Base-by-base conservation (phyloP, 2,329 filamentous ascomycete genomes). In the Fusarium camptoceras region DNA sequence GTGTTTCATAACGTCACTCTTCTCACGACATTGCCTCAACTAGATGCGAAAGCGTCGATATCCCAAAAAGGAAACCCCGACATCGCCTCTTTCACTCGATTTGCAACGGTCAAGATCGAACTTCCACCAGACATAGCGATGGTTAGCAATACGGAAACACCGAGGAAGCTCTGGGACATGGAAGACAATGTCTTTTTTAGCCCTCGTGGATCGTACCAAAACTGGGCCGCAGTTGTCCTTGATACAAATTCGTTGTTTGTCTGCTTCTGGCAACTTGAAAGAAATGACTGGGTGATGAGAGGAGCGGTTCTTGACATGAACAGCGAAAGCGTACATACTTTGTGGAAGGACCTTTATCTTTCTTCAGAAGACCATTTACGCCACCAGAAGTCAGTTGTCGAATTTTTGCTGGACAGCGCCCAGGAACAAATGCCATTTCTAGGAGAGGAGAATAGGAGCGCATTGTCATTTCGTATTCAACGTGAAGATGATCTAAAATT, bases 241-340 rank as follows among this genome's bases (percentile, higher is more conserved):
- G 12, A 37, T 11, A 51, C 31, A 1, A 51, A 41, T 1, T 16
- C 31, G 4, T 8, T 51, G 2, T 51, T 51, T 2, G 5, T 41
- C 8, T 51, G 49, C 12, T 41, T 39, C 3, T 51, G 49, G 49
- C 18, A 27, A 5, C 25, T 25, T 14, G 16, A n/a, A 1, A 24
- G 7, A 3, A n/a, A 8, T 1, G 31, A 16, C 2, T 51, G 49
- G 49, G 3, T 5, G 2, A 6, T 39, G 2, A 12, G 12, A 27
- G 31, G 31, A 9, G 20, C 22, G 1, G 5, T 51, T 1, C 31
- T 51, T 6, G 49, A 28, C 15, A 27, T 51, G 31, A 4, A 15
- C 1, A 25, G 4, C 14, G 2, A n/a, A 8, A 4, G 7, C 2
- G n/a, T 51, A 0, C 16, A 41, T 9, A 18, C 24, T 3, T 18